Base-by-base conservation (phyloP, 2,329 filamentous ascomycete species). In the Colletotrichum viniferum region DNA sequence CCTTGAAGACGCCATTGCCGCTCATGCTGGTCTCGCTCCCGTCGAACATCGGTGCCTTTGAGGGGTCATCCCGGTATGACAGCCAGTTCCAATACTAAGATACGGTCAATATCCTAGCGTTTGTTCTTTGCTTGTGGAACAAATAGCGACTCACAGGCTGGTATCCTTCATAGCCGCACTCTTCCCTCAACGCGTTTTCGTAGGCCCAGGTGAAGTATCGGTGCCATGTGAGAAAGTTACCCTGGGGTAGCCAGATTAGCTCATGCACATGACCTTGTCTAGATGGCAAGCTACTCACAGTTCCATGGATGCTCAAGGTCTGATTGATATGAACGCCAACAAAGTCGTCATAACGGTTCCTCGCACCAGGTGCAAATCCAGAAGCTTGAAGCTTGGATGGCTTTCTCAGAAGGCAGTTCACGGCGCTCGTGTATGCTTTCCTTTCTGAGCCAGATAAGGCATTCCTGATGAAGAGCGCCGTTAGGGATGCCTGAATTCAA, bases 21-120 rank as follows among this genome's bases (percentile, higher is more conserved):
- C 83, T 82, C 77, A 87, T 79, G 18, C 82, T 84, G 55, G 79
- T 81, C 3, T 81, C 82, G 69, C 82, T 85, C 24, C 86, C 85
- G 65, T 87, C 84, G 73, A 85, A 85, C 43, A 87, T 79, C 12
- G 84, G 80, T 14, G 82, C 83, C 76, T 78, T 82, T 24, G 80
- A 76, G 52, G 82, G 78, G 38, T 78, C 76, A 10, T 78, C 67
- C n/a, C 80, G 77, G 65, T 83, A 82, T 7, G 79, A 78, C 4
- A 79, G 77, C 84, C 84, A 86, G 72, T 84, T 81, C 81, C 84
- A 84, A 77, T 86, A 86, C 76, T 77, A 7, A 14, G 5, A 26
- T 16, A 4, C 28, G 26, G 38, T 28, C 26, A 28, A 18, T 12
- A 2, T 10, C 0, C 9, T 13, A 30, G 4, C 21, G 4, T 26